Evolutionary conservation across 345 rosid species (phyloP).

Genomic region (Zanthoxylum bungeanum): DNA sequence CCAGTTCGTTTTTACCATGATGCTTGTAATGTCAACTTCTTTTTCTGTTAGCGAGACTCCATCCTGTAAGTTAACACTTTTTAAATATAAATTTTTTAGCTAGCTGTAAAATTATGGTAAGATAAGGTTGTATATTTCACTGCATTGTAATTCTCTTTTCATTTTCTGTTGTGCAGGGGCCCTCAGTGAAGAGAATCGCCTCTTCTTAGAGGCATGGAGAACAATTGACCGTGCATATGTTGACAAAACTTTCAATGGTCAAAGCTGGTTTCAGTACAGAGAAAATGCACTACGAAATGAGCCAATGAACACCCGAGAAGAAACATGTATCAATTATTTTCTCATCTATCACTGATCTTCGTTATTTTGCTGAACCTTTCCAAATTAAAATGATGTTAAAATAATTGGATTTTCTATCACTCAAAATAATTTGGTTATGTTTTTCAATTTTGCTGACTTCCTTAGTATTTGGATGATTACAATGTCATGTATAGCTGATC

Average conservation of each 20-base stretch:
- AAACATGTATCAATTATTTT: conserved; percentile 59
- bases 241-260: conserved; percentile 91
- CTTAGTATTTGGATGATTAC: conserved; percentile 1
- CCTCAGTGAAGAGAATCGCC: conserved; percentile 76
- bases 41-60: conserved; percentile 44
- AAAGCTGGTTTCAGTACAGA: conserved; percentile 97
- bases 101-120: not conserved
- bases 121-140: conserved; percentile 1
- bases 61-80: conserved; percentile 52
- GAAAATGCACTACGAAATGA: conserved; percentile 83
- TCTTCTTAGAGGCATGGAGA: conserved; percentile 96
- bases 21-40: conserved; percentile 65
- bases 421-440: too few relatives aligned
- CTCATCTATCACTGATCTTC: not conserved
- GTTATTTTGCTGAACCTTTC: conserved; percentile 4
- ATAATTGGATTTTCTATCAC: not conserved
- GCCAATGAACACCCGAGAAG: conserved; percentile 81
- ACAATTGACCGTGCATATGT: conserved; percentile 89
- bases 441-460: not conserved
- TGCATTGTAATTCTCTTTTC: conserved; percentile 3
- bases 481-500: not conserved
- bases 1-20: conserved; percentile 38
- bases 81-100: conserved; percentile 8
- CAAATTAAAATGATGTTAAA: not conserved
- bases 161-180: conserved; percentile 48